Evolutionary conservation across 2,329 filamentous ascomycete species (phyloP).

Genomic region (Trichophaea hybrida): DNA sequence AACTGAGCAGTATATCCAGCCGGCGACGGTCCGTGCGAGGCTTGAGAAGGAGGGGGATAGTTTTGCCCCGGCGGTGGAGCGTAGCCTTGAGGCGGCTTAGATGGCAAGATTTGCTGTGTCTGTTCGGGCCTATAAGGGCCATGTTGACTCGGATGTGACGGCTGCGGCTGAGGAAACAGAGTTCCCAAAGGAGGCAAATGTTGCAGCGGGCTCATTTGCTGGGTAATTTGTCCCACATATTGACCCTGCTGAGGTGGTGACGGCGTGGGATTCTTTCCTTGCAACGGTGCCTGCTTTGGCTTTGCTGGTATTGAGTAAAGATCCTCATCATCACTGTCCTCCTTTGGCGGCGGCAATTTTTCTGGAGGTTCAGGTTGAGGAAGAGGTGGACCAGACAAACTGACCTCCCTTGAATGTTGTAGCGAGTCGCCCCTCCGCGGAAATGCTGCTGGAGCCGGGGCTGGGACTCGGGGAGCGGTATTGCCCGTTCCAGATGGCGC

Average conservation of each 20-base stretch:
- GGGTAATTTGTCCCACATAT: no score
- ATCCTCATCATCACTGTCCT: not conserved
- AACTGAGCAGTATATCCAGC: not conserved
- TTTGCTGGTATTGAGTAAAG: not conserved
- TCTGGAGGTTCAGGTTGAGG: not conserved
- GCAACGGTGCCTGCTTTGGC: not conserved
- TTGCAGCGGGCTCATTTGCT: not conserved
- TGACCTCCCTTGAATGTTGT: not conserved
- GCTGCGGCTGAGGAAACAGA: not conserved
- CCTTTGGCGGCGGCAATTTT: not conserved
- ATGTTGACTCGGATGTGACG: not conserved
- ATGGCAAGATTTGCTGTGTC: slow-evolving; percentile 5
- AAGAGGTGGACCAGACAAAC: not conserved
- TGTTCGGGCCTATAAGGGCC: not conserved
- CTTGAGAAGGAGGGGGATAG: slow-evolving; percentile 13
- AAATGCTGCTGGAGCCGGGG: not conserved
- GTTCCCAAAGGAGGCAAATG: not conserved
- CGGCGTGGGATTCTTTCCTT: not conserved
- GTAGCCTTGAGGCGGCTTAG: slow-evolving; percentile 6
- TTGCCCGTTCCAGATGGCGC: not conserved
- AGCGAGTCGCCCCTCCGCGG: not conserved
- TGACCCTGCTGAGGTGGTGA: not conserved
- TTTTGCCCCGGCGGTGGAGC: not conserved
- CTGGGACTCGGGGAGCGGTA: no score
- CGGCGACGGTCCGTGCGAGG: not conserved